Evolutionary conservation across 768 basidiomycete genomes (phyloP).

Genomic region (Lentinula sp.): DNA sequence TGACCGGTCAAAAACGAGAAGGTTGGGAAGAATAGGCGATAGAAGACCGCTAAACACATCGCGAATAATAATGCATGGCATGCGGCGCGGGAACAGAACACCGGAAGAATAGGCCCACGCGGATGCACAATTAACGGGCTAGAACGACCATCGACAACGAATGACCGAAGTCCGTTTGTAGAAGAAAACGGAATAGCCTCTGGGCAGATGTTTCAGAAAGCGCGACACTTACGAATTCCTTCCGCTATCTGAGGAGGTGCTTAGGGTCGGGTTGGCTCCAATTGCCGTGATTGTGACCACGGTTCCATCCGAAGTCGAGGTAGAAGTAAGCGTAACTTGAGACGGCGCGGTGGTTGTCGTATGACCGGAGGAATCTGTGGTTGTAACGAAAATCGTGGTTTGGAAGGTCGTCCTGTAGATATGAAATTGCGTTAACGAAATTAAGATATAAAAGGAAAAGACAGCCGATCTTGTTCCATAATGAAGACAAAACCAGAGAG

Average conservation of each 20-base stretch:
- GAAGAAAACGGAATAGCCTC: conserved; percentile 14
- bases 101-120: background rate
- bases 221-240: conserved; percentile 34
- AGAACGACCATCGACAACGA: background rate
- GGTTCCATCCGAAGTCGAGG: conserved; percentile 50
- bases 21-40: background rate
- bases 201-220: background rate
- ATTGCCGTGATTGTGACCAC: conserved; percentile 56
- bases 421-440: conserved; percentile 10
- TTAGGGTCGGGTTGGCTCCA: conserved; percentile 68
- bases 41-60: background rate
- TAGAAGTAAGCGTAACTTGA: conserved; percentile 49
- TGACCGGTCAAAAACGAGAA: background rate
- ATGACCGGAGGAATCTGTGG: conserved; percentile 52
- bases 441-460: background rate
- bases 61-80: conserved; percentile 2
- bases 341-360: conserved; percentile 46
- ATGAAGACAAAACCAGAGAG: conserved; percentile 3
- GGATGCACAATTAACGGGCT: background rate
- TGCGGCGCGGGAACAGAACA: conserved; percentile 1
- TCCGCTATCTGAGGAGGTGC: conserved; percentile 32
- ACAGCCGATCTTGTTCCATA: background rate
- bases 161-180: background rate
- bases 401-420: conserved; percentile 43
- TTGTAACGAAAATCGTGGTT: conserved; percentile 49